A percentile compares a stretch with the other conserved stretches of the same genome.
Conservation (phyloP, 139 green algal genomes). For the Haematococcus sp. region DNA sequence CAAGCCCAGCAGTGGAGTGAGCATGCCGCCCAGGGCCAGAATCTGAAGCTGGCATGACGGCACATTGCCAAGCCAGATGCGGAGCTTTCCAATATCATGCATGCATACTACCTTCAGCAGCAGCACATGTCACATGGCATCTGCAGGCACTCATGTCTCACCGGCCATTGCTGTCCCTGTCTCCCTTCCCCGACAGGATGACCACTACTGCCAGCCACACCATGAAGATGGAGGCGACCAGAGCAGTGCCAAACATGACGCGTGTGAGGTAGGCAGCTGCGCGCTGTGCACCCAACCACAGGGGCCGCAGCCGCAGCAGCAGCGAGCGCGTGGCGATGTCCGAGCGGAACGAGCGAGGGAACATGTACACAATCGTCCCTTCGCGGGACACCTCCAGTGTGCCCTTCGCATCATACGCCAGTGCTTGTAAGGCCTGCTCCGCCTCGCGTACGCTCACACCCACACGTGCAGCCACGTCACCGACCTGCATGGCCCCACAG, state of each 20-base stretch:
- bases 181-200: constrained; percentile 46
- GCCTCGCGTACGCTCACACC: constrained; percentile 68
- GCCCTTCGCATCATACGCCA: constrained; percentile 76
- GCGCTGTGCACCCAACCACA: constrained; percentile 23
- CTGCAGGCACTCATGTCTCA: no score
- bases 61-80: no score
- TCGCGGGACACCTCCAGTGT: constrained; percentile 80
- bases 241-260: constrained; percentile 83
- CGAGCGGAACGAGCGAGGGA: constrained; percentile 62
- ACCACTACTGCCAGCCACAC: constrained; percentile 79
- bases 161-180: constrained; percentile 30
- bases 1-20: no score
- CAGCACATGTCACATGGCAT: no score
- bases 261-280: constrained; percentile 57
- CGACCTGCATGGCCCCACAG: constrained; percentile 38
- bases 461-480: constrained; percentile 62
- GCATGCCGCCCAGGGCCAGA: no score
- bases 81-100: no score
- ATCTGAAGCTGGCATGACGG: no score
- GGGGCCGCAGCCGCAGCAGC: constrained; percentile 61
- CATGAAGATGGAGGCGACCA: constrained; percentile 77
- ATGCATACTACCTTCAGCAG: no score
- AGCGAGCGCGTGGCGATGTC: constrained; percentile 59
- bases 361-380: constrained; percentile 88
- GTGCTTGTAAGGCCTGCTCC: constrained; percentile 75